Base-by-base conservation (phyloP, 2,329 filamentous ascomycete genomes). In the Xylariaceae sp. region DNA sequence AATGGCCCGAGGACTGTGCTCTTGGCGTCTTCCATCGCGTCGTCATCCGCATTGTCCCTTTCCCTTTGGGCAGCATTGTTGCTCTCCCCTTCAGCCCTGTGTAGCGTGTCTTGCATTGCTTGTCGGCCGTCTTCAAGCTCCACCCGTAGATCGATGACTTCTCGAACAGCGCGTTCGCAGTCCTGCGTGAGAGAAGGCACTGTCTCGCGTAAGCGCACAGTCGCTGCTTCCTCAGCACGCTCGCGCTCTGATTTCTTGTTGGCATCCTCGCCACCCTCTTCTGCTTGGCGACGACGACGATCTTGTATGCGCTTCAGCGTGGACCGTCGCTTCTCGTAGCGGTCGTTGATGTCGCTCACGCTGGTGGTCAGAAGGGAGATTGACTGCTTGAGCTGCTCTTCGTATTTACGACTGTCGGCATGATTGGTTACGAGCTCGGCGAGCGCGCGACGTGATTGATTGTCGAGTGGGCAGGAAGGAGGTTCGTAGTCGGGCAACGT, bases 401-500 rank as follows among this genome's bases (percentile, higher is more conserved):
- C 70, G 63, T 80, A 81, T 18, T 64, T 65, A 12, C 68, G 66
- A 16, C 69, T 71, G 47, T 73, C 66, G 45, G 72, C 64, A 43
- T 71, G 72, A 40, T 68, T 71, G 50, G 68, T 70, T 39, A 72
- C 69, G 5, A 83, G 66, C 22, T 76, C 71, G 47, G 67, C 61
- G 3, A 82, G 69, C 2, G 69, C 68, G 17, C 67, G 69, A 47
- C 71, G 69, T 9, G 70, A 69, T 6, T 53, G 50, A 12, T 71
- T 66, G 50, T 71, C 69, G 54, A 82, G 73, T 6, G 76, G 72
- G 51, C 71, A 76, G 10, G 69, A 63, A 7, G 75, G 78, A 2
- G 75, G 69, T 51, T 83, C 71, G 66, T 83, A 82, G 1, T 70
- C 67, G 2, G 79, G 79, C n/a, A 81, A 65, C 13, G 69, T 62